Evolutionary conservation across 805 yeast genomes (phyloP).

Genomic region (Starmerella sp.): DNA sequence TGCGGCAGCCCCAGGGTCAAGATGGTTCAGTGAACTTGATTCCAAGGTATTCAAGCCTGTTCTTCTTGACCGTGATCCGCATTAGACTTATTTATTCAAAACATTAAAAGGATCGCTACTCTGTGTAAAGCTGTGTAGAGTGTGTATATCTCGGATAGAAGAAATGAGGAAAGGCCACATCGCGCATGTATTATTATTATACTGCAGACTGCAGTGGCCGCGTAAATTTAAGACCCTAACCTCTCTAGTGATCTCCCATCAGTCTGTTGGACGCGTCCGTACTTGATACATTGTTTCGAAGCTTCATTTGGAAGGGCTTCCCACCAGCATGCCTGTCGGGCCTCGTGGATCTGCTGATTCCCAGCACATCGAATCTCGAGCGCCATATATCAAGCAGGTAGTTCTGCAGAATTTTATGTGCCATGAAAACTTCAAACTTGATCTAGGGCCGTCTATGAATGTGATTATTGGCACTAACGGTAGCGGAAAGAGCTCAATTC

Average conservation of each 20-base stretch:
- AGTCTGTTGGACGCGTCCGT: too few species aligned
- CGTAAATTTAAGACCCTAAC: too few species aligned
- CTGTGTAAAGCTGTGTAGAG: too few species aligned
- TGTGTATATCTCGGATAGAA: too few species aligned
- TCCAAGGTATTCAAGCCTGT: constrained; percentile 91
- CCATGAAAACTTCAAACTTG: constrained; percentile 66
- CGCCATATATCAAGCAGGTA: constrained; percentile 44
- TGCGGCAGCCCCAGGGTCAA: constrained; percentile 20
- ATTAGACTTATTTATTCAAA: background rate
- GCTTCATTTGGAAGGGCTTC: too few species aligned
- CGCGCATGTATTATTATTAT: too few species aligned
- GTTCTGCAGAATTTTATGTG: constrained; percentile 35
- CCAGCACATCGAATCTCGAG: background rate
- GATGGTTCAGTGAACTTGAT: constrained; percentile 87
- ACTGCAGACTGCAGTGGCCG: too few species aligned
- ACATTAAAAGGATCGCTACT: background rate
- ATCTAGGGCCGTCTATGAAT: constrained; percentile 68
- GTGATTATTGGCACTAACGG: constrained; percentile 87
- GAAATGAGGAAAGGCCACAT: too few species aligned
- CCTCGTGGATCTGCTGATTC: background rate
- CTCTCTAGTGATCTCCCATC: too few species aligned
- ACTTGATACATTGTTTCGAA: too few species aligned
- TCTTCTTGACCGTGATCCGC: constrained; percentile 45
- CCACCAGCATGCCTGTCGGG: background rate
- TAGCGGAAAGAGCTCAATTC: constrained; percentile 77